A percentile compares a stretch with the other conserved stretches of the same genome.
These are phyloP conservation scores for Boletellus emodensis DNA, from an alignment of 768 basidiomycete species.

Conservation along the genomic window DNA sequence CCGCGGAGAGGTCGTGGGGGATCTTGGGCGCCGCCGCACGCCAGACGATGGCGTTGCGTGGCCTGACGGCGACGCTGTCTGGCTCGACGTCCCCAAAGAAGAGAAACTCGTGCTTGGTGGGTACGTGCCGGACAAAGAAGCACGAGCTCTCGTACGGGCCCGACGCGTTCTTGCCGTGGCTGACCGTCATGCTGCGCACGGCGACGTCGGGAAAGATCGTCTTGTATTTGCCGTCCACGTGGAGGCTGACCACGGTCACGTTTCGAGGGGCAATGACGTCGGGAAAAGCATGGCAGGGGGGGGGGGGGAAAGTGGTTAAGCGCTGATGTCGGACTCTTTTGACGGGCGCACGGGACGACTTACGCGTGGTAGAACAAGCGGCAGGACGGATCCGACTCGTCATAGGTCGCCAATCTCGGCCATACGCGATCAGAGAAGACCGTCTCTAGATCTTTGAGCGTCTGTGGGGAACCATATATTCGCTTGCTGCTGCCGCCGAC, in stretches of 20 bases:
- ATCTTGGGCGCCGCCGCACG: slow-evolving; percentile 74
- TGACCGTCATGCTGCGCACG: slow-evolving; percentile 62
- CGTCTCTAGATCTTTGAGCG: slow-evolving; percentile 63
- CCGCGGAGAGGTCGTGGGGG: slow-evolving; percentile 58
- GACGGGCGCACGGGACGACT: slow-evolving; percentile 24
- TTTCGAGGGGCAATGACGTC: background rate
- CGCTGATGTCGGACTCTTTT: background rate
- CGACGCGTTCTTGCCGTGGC: slow-evolving; percentile 58
- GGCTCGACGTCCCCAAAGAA: slow-evolving; percentile 97
- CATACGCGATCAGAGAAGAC: slow-evolving; percentile 78
- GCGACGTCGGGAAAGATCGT: slow-evolving; percentile 53
- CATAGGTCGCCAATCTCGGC: slow-evolving; percentile 80
- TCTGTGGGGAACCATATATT: slow-evolving; percentile 56
- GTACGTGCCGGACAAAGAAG: slow-evolving; percentile 76
- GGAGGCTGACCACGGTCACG: slow-evolving; percentile 32
- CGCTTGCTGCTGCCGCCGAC: slow-evolving; percentile 57
- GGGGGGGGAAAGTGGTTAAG: too few species aligned
- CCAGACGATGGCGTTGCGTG: slow-evolving; percentile 74
- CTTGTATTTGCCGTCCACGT: slow-evolving; percentile 50
- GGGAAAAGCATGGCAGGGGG: too few species aligned
- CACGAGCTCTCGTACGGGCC: slow-evolving; percentile 74
- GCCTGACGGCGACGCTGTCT: slow-evolving; percentile 60
- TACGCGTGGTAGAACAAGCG: slow-evolving; percentile 65
- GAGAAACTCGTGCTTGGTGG: slow-evolving; percentile 64
- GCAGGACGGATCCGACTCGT: slow-evolving; percentile 54